Evolutionary conservation across 805 yeast genomes (phyloP).

Genomic region (Sugiyamaella floridensis): DNA sequence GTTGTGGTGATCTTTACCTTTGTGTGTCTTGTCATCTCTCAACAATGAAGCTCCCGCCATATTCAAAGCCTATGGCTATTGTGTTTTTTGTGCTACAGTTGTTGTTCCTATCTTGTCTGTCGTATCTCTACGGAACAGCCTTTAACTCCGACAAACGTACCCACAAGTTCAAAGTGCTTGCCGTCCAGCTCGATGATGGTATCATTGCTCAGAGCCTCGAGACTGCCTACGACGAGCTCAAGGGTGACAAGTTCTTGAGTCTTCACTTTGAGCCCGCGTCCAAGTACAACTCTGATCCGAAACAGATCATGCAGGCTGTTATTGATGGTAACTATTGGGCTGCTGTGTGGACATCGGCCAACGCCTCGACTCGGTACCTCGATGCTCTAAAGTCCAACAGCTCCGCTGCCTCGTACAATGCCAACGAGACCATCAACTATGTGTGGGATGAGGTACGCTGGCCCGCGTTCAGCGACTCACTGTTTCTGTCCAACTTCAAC

Average conservation of each 20-base stretch:
- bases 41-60: not conserved
- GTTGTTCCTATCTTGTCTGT: slow-evolving; percentile 7
- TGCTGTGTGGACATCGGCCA: slow-evolving; percentile 4
- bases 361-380: slow-evolving; percentile 4
- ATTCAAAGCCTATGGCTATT: not conserved
- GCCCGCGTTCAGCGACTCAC: slow-evolving; percentile 2
- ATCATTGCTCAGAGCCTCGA: slow-evolving; percentile 5
- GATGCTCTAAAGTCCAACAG: not conserved
- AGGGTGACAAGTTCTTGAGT: slow-evolving; percentile 6
- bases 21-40: not conserved
- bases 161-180: slow-evolving; percentile 7
- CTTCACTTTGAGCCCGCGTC: not conserved
- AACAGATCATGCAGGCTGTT: slow-evolving; percentile 3
- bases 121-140: slow-evolving; percentile 10
- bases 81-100: slow-evolving; percentile 4
- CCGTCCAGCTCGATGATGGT: slow-evolving; percentile 9
- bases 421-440: slow-evolving; percentile 4
- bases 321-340: slow-evolving; percentile 10
- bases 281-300: not conserved
- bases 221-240: slow-evolving; percentile 6
- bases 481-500: not conserved
- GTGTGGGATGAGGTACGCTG: slow-evolving; percentile 11
- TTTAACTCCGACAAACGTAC: slow-evolving; percentile 1
- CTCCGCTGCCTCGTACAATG: slow-evolving; percentile 2
- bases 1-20: slow-evolving; percentile 2